Evolutionary conservation across 2,329 filamentous ascomycete genomes (phyloP).

Genomic region (Hypoxylon sp.): DNA sequence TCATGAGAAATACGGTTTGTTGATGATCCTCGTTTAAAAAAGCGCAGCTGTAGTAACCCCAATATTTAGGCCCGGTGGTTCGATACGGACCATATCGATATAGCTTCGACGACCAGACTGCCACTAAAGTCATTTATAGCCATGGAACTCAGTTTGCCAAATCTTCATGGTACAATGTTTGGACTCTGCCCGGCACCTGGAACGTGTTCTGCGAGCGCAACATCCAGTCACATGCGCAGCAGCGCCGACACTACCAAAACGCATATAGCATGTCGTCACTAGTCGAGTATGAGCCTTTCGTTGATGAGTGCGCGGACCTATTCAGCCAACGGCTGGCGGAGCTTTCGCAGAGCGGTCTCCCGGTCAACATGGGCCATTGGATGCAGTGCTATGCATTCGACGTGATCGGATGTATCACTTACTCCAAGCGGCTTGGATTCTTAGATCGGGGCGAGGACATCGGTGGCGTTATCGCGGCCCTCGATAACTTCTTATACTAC

Average conservation of each 20-base stretch:
- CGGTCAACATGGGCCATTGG: slow-evolving; percentile 55
- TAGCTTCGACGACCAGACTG: slow-evolving; percentile 60
- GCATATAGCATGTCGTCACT: slow-evolving; percentile 55
- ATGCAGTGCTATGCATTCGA: slow-evolving; percentile 60
- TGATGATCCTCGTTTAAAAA: not conserved
- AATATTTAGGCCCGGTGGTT: slow-evolving; percentile 57
- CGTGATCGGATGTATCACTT: slow-evolving; percentile 58
- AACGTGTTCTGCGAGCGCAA: slow-evolving; percentile 53
- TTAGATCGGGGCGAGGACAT: slow-evolving; percentile 57
- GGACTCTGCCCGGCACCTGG: slow-evolving; percentile 27
- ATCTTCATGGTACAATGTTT: slow-evolving; percentile 55
- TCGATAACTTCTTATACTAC: slow-evolving; percentile 1
- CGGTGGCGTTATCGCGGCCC: slow-evolving; percentile 46
- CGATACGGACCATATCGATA: slow-evolving; percentile 65
- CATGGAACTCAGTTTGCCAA: slow-evolving; percentile 55
- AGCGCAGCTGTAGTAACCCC: not conserved
- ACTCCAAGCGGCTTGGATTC: slow-evolving; percentile 56
- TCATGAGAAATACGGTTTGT: slow-evolving; percentile 53
- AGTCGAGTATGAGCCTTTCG: slow-evolving; percentile 55
- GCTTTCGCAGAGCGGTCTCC: slow-evolving; percentile 37
- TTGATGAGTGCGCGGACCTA: slow-evolving; percentile 53
- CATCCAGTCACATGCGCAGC: slow-evolving; percentile 49
- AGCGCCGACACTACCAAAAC: slow-evolving; percentile 51
- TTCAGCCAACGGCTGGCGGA: slow-evolving; percentile 52
- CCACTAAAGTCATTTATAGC: slow-evolving; percentile 61